Conservation (phyloP, 2,329 filamentous ascomycete genomes). For the Pseudogymnoascus sp. region DNA sequence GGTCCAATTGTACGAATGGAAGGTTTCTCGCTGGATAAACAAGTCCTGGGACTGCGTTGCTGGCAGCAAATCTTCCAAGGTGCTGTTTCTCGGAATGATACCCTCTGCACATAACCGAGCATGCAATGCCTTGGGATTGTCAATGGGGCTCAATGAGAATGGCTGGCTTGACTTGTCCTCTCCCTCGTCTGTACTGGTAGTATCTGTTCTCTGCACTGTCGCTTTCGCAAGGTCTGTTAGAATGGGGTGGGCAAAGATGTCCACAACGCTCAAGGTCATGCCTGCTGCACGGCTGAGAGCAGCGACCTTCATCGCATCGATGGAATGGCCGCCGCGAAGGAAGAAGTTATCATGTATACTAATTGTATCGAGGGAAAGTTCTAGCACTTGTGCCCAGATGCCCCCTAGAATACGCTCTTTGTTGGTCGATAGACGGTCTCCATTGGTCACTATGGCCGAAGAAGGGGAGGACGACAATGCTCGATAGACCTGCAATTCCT, state of each 20-base stretch:
- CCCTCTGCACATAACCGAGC: neutral
- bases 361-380: constrained; percentile 25
- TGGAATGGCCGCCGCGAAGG: constrained; percentile 37
- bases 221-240: constrained; percentile 9
- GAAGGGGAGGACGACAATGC: neutral
- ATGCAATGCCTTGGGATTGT: neutral
- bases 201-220: neutral
- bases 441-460: neutral
- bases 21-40: neutral
- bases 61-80: constrained; percentile 12
- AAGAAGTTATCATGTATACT: constrained; percentile 30
- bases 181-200: neutral
- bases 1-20: constrained; percentile 6
- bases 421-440: neutral
- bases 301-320: constrained; percentile 35
- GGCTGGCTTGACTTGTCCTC: neutral
- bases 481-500: neutral
- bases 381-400: constrained; percentile 36
- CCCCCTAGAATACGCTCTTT: constrained; percentile 17
- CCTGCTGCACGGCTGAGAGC: constrained; percentile 23
- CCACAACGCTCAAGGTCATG: constrained; percentile 9
- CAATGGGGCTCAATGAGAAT: neutral
- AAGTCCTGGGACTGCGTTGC: constrained; percentile 12
- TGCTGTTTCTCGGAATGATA: neutral
- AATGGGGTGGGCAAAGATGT: constrained; percentile 12